These are phyloP conservation scores for Tylopilus felleus DNA, from an alignment of 768 basidiomycete species.

Conservation along the genomic window DNA sequence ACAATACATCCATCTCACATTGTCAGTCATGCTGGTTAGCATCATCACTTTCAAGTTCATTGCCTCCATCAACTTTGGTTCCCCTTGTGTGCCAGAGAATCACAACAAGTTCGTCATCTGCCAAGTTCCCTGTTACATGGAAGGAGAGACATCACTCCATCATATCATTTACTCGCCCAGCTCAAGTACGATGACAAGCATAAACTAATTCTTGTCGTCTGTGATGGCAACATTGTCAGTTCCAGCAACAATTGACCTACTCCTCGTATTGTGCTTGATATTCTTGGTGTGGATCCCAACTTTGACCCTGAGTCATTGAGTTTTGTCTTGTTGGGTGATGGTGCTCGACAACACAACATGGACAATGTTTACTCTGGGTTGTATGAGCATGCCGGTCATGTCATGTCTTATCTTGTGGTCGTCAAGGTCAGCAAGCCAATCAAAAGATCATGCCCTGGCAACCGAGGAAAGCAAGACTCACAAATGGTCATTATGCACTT, in stretches of 20 bases:
- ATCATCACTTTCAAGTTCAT: slow-evolving; percentile 97
- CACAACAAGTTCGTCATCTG: slow-evolving; percentile 98
- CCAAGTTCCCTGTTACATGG: slow-evolving; percentile 98
- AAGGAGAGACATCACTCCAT: slow-evolving; percentile 83
- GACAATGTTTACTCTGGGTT: slow-evolving; percentile 96
- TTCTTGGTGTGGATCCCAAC: slow-evolving; percentile 91
- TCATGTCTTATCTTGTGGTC: slow-evolving; percentile 92
- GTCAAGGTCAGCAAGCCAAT: slow-evolving; percentile 94
- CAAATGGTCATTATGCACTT: slow-evolving; percentile 97
- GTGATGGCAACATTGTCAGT: slow-evolving; percentile 92
- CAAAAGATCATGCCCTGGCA: slow-evolving; percentile 90
- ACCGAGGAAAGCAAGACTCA: slow-evolving; percentile 97
- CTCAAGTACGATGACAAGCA: slow-evolving; percentile 99
- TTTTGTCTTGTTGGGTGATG: slow-evolving; percentile 92
- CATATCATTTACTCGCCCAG: slow-evolving; percentile 89
- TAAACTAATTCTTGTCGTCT: slow-evolving; percentile 48
- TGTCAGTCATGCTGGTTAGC: slow-evolving; percentile 89
- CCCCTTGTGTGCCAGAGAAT: slow-evolving; percentile 81
- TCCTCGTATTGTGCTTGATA: slow-evolving; percentile 93
- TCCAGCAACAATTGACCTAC: slow-evolving; percentile 95
- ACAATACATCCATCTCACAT: slow-evolving; percentile 82
- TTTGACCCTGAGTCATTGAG: slow-evolving; percentile 92
- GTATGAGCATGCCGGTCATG: slow-evolving; percentile 91
- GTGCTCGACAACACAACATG: slow-evolving; percentile 95
- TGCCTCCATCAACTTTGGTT: slow-evolving; percentile 81